Evolutionary conservation across 2,329 filamentous ascomycete genomes (phyloP), one percentile per base, ranked within the genome.

Genomic region (Pyrenophora seminiperda): DNA sequence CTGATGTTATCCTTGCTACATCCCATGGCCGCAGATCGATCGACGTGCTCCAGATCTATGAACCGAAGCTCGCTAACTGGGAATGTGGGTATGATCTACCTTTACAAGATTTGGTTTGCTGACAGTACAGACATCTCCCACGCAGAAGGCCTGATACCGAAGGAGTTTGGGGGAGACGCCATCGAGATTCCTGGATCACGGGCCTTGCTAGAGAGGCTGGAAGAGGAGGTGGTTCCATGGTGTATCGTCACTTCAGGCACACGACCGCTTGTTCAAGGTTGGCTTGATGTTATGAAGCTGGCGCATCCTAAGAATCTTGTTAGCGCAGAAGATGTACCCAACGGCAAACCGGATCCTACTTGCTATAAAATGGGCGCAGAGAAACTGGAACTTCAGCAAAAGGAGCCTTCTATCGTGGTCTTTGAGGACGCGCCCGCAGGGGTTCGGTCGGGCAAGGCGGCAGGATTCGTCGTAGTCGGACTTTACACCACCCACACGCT

Each of bases 21-120:
- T 96, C 91, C 4, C 94, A 99, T 74, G 94, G 94, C 54, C 85
- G 93, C 52, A 81, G 94, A 50, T 91, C 86, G 60, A 96, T 97
- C 66, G 94, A 99, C 65, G 85, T 89, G 2, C 80, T 99, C 50
- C 83, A 83, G 70, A 78, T 92, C 20, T 83, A 96, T 50, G 87
- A 90, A 55, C 89, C 91, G 13, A 86, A 89, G 62, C 90, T 91
- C 70, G 94, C 94, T 33, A 97, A 88, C 63, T 93, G 89, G 91
- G 91, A 96, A 58, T 96, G 91, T 95, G 76, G 77, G 89, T 83
- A 22, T 20, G 24, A 14, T 41, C 41, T 27, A 15, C 29, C 24
- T 38, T 20, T 17, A 6, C 32, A n/a, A 33, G 9, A 37, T 32
- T 27, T n/a, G 13, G 7, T 7, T 14, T 41, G 18, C 39, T 42